A percentile compares a stretch with the other conserved stretches of the same genome.
Conservation (phyloP, 805 yeast genomes). For the Schizosaccharomyces osmophilus region DNA sequence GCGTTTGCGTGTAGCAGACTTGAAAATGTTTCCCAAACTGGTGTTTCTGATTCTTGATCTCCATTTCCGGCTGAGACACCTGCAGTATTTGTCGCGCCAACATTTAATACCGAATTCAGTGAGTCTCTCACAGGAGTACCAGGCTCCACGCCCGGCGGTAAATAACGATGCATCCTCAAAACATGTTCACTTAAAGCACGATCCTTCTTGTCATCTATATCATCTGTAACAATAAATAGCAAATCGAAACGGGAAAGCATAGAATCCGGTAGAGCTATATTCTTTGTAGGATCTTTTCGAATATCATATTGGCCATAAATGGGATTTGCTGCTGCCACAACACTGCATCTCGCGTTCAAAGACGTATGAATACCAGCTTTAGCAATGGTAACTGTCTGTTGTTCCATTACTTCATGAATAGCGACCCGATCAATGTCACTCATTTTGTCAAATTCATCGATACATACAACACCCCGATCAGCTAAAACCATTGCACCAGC, state of each 20-base stretch:
- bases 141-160: constrained; percentile 69
- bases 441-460: constrained; percentile 97
- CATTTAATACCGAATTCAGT: constrained; percentile 40
- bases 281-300: constrained; percentile 85
- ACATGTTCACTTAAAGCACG: constrained; percentile 84
- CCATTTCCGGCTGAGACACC: constrained; percentile 18
- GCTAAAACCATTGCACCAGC: constrained; percentile 99
- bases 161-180: constrained; percentile 68
- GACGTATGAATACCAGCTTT: constrained; percentile 96
- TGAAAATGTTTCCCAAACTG: constrained; percentile 62
- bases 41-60: constrained; percentile 12
- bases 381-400: constrained; percentile 92
- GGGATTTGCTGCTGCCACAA: constrained; percentile 94
- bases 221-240: constrained; percentile 86
- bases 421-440: constrained; percentile 91
- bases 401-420: constrained; percentile 98
- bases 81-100: constrained; percentile 31
- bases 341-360: constrained; percentile 86
- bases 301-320: constrained; percentile 90
- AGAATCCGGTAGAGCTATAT: constrained; percentile 92
- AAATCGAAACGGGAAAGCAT: constrained; percentile 88
- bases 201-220: constrained; percentile 63
- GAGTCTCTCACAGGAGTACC: constrained; percentile 84
- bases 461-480: constrained; percentile 90
- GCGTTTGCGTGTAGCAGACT: constrained; percentile 68